A percentile compares a stretch with the other conserved stretches of the same genome.
These are phyloP conservation scores for Closterium sp. DNA, from an alignment of 139 green algal genomes.

Conservation along the genomic window DNA sequence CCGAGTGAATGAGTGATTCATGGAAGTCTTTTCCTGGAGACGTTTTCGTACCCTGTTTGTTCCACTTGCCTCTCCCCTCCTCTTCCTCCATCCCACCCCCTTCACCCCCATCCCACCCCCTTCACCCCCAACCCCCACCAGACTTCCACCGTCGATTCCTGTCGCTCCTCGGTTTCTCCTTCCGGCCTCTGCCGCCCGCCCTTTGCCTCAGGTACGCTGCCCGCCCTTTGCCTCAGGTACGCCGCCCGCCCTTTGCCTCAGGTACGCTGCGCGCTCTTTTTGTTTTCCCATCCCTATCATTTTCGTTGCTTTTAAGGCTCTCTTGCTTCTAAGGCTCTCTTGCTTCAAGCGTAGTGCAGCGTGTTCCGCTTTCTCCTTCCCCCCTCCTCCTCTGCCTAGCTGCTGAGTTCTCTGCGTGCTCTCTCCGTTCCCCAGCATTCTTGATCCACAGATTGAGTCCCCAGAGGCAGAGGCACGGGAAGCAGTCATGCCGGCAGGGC, in stretches of 20 bases:
- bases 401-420: no score
- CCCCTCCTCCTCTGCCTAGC: no score
- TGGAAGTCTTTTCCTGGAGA: no score
- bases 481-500: neutral
- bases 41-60: neutral
- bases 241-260: no score
- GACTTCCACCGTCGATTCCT: slow-evolving; percentile 84
- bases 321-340: no score
- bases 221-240: no score
- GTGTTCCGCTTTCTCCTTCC: no score
- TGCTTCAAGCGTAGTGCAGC: no score
- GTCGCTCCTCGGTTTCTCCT: slow-evolving; percentile 89
- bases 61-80: neutral
- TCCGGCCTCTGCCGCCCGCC: slow-evolving; percentile 88
- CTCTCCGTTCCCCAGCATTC: slow-evolving; percentile 23
- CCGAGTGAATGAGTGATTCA: neutral
- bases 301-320: no score
- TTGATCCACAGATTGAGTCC: slow-evolving; percentile 70
- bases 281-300: no score
- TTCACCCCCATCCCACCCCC: neutral
- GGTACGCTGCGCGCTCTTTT: no score
- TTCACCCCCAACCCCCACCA: neutral
- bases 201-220: neutral
- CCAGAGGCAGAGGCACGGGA: slow-evolving; percentile 55
- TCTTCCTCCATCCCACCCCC: neutral